Evolutionary conservation across 2,329 filamentous ascomycete genomes (phyloP).

Genomic region (Diaporthe batatas): DNA sequence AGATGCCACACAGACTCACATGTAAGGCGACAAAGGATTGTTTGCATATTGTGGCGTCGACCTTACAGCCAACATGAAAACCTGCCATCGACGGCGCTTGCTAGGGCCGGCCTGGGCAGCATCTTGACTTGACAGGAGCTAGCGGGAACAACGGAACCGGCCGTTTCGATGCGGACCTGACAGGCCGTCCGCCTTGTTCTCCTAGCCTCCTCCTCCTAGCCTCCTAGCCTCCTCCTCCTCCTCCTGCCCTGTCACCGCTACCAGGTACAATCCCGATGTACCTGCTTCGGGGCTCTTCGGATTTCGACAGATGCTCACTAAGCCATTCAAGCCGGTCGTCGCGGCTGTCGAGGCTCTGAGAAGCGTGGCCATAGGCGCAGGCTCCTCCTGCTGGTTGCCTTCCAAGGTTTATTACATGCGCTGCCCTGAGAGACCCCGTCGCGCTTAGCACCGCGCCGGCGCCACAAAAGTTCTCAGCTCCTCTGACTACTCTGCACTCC

Average conservation of each 20-base stretch:
- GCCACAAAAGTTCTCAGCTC: conserved; percentile 2
- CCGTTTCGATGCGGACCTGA: conserved; percentile 33
- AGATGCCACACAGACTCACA: conserved; percentile 34
- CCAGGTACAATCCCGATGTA: neutral
- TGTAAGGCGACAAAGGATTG: conserved; percentile 12
- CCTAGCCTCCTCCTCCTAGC: neutral
- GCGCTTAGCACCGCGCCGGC: conserved; percentile 15
- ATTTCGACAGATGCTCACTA: neutral
- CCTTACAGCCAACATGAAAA: conserved; percentile 27
- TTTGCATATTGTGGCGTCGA: conserved; percentile 33
- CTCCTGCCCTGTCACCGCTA: neutral
- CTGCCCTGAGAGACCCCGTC: neutral
- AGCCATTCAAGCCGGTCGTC: neutral
- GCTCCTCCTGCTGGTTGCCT: conserved; percentile 10
- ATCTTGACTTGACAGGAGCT: conserved; percentile 20
- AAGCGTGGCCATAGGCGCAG: neutral
- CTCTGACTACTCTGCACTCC: neutral
- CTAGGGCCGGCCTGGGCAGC: conserved; percentile 17
- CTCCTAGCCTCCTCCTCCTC: neutral
- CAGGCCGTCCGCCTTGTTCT: neutral
- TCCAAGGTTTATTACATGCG: neutral
- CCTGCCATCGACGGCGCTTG: conserved; percentile 27
- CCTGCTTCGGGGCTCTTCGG: neutral
- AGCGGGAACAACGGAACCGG: conserved; percentile 37
- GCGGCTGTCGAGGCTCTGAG: conserved; percentile 17